phyloP scores from a whole-genome alignment of 2,329 filamentous ascomycete species.

The Penicillium hesseltinei region DNA sequence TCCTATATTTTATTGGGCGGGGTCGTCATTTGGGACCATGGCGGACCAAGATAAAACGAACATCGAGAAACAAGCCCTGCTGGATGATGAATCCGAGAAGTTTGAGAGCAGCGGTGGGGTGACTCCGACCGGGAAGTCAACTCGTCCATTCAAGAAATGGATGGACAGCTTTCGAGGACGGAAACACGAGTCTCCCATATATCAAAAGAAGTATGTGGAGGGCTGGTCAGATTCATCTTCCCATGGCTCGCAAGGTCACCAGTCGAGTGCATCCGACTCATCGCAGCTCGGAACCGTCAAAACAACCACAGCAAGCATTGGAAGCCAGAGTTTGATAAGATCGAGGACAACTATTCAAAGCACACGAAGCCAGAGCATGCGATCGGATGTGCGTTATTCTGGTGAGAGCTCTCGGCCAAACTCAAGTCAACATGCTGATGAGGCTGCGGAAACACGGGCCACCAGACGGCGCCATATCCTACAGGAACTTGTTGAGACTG shows the following conservation, averaged over 20 bases:
- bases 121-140: conserved; percentile 8
- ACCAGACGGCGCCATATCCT: conserved; percentile 74
- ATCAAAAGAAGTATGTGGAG: conserved; percentile 32
- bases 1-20: neutral
- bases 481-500: conserved; percentile 80
- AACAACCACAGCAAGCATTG: conserved; percentile 75
- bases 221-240: conserved; percentile 37
- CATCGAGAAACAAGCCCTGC: neutral
- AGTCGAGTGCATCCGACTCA: conserved; percentile 67
- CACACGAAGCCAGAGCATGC: conserved; percentile 53
- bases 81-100: conserved; percentile 3
- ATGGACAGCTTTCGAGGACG: conserved; percentile 37
- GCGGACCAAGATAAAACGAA: conserved; percentile 7
- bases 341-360: conserved; percentile 60
- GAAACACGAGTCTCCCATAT: conserved; percentile 20
- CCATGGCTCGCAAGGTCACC: conserved; percentile 28
- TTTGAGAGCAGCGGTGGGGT: conserved; percentile 9
- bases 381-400: conserved; percentile 64
- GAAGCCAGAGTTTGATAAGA: conserved; percentile 66
- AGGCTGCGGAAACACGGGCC: conserved; percentile 68
- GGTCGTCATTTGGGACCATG: conserved; percentile 11
- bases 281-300: conserved; percentile 77
- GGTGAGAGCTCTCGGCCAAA: conserved; percentile 55
- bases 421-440: conserved; percentile 57
- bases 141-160: conserved; percentile 39